Evolutionary conservation across 2,329 filamentous ascomycete genomes (phyloP), one percentile per base, ranked within the genome.

Genomic region (Calonectria montana): DNA sequence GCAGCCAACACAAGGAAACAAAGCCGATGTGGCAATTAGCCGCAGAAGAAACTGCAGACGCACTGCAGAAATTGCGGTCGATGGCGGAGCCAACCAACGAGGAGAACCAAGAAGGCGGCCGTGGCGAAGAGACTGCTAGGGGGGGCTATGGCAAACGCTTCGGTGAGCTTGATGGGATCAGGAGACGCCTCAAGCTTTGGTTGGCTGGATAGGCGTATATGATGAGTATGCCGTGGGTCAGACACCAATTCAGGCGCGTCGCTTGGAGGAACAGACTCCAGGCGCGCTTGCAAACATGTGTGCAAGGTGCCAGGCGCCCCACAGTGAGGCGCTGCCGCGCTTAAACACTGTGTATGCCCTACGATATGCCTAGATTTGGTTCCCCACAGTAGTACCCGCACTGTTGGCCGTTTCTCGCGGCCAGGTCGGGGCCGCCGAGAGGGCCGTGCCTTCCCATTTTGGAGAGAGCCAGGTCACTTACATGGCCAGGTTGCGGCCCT

Each of bases 251-350:
- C 67, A 70, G 71, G 73, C 75, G 74, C 75, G 71, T 74, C 75
- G 45, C 67, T 67, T 72, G 50, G 64, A 53, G 61, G 72, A 75
- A 78, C 57, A 70, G 72, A 69, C 69, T 71, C 67, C 67, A 75
- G 76, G 76, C 77, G 77, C 77, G 72, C 71, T 74, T 75, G 73
- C 77, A 73, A 35, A 35, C 71, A 69, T 69, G 76, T 67, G 69
- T 63, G 61, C 70, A 75, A 64, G 76, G 77, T 31, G 43, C n/a
- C 41, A 59, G 68, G 57, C 64, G 72, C 66, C 72, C 76, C 77
- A 77, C 73, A 63, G 69, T 71, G 45, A 65, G 53, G 69, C 69
- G 47, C 53, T 69, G 48, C 31, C 53, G 48, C 70, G 35, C 21
- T 50, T 27, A n/a, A n/a, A 59, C 73, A 78, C 77, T 78, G 77